Conservation (phyloP, 176 grass and related monocot genomes). For the Secale cereale region DNA sequence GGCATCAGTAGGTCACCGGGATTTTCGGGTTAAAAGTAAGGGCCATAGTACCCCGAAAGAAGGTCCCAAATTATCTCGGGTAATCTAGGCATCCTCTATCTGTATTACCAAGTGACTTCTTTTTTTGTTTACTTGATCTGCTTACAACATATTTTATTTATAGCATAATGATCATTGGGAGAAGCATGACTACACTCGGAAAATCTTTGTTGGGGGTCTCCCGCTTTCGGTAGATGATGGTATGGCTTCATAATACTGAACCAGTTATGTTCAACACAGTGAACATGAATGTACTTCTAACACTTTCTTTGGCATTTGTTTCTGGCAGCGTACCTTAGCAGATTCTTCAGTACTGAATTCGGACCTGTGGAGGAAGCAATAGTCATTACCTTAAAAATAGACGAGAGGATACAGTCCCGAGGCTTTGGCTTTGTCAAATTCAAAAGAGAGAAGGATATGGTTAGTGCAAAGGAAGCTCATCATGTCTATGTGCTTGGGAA, state of each 20-base stretch:
- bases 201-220: conserved; percentile 68
- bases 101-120: background rate
- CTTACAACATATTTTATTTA: conserved; percentile 10
- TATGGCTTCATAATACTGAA: conserved; percentile 22
- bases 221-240: conserved; percentile 53
- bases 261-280: background rate
- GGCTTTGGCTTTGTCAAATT: conserved; percentile 75
- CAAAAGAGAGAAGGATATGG: conserved; percentile 38
- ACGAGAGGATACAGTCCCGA: conserved; percentile 40
- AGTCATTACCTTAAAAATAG: conserved; percentile 39
- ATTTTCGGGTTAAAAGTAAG: conserved; percentile 39
- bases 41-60: conserved; percentile 30
- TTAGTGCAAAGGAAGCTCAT: conserved; percentile 56
- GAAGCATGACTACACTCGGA: conserved; percentile 54
- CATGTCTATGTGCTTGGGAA: conserved; percentile 57
- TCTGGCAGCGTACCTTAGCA: conserved; percentile 38
- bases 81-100: conserved; percentile 21
- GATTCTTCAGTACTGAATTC: conserved; percentile 56
- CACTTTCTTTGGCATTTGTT: background rate
- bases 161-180: conserved; percentile 40
- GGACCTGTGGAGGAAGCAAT: conserved; percentile 66
- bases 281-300: conserved; percentile 9
- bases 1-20: conserved; percentile 14
- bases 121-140: background rate
- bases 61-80: conserved; percentile 30